Conservation (phyloP, 306 rosid species). For the Prunus dulcis region DNA sequence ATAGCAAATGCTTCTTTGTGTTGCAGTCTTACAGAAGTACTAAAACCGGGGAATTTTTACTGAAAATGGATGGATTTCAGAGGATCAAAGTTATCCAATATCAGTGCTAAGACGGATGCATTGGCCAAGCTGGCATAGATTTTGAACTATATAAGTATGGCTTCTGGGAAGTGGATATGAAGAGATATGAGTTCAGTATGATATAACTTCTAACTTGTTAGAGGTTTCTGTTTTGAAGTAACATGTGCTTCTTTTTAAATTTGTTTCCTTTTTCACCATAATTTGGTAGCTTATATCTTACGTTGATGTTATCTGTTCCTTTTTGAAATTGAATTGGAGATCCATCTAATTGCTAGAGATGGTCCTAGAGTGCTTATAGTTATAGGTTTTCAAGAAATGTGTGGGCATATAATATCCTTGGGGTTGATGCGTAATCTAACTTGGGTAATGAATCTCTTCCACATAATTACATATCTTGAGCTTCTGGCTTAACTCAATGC, state of each 20-base stretch:
- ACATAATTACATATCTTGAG: not conserved
- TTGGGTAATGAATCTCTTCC: not conserved
- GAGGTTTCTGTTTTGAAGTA: not conserved
- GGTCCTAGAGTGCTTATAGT: not conserved
- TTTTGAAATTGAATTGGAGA: not conserved
- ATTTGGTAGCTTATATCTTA: not conserved
- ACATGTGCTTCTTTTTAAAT: not conserved
- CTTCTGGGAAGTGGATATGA: not conserved
- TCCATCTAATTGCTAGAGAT: not conserved
- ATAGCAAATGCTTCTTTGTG: conserved; percentile 9
- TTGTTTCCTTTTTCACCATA: not conserved
- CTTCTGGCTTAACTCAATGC: not conserved
- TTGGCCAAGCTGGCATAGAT: not conserved
- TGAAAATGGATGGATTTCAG: conserved; percentile 2
- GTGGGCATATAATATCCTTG: not conserved
- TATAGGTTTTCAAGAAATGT: not conserved
- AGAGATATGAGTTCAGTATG: not conserved
- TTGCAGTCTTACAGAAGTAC: not conserved
- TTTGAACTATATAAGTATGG: not conserved
- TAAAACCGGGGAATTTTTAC: not conserved
- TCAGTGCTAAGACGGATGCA: conserved; percentile 6
- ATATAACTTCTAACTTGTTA: not conserved
- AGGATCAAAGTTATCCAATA: not conserved
- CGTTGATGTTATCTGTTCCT: too few relatives aligned
- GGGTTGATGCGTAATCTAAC: not conserved